Base-by-base conservation (phyloP, 805 yeast species). In the Candida tibetensis region DNA sequence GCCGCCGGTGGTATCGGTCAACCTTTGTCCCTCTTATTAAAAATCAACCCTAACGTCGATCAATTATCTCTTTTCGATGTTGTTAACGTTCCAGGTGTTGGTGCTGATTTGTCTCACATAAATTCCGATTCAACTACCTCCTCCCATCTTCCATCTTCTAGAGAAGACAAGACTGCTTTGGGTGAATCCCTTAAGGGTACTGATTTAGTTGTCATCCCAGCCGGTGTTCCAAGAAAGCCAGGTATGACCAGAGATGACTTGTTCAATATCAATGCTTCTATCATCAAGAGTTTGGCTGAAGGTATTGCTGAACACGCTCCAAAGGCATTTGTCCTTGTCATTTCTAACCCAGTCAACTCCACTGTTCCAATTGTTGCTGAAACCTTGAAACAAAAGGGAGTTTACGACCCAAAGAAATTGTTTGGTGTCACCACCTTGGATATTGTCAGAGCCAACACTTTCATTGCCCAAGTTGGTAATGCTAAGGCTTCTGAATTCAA, bases 1-100 rank as follows among this genome's bases (percentile, higher is more conserved):
- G 96, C 96, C 41, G 89, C 91, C 38, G 95, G 95, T 53, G 96
- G 96, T 44, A 88, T 88, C 58, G 96, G 96, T 39, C 96, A 89
- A 72, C 95, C 96, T 30, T 73, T 88, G 45, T 86, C 95, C 10
- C 77, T 89, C 39, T 73, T 88, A 46, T 71, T 88, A 51, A 88
- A 88, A 64, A 69, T 87, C 43, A 77, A 80, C 51, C 79, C 78
- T 28, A 69, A 72, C 37, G 74, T 82, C 34, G 70, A 72, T 43
- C 80, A 82, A 51, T 72, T 88, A 51, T 79, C 95, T 4, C 73
- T 88, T 41, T 88, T 79, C 64, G 96, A 89, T 70, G 88, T 89
- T 32, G 90, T 85, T 57, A 77, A 81, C 54, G 77, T 83, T 22
- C 84, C 85, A 34, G 96, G 96, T 51, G 95, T 88, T 27, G 89